These are phyloP conservation scores for Rhododendron simsii DNA, from an alignment of 148 eudicot species.

Conservation along the genomic window DNA sequence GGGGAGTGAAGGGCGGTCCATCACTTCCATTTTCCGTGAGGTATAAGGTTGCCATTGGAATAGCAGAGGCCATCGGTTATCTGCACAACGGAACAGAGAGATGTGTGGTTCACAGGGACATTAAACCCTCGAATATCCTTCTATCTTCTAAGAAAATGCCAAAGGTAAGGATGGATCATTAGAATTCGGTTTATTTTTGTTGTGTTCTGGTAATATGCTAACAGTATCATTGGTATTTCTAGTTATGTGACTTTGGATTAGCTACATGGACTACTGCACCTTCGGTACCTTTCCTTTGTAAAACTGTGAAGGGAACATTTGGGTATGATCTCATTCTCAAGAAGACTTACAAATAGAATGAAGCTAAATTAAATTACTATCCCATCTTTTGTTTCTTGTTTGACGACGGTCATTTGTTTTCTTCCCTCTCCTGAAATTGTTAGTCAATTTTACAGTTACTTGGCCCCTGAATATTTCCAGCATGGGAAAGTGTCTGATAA, in stretches of 20 bases:
- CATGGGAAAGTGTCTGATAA: conserved; percentile 95
- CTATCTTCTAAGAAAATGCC: conserved; percentile 81
- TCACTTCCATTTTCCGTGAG: conserved; percentile 77
- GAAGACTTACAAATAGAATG: background rate
- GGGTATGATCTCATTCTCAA: conserved; percentile 54
- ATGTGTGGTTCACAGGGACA: conserved; percentile 98
- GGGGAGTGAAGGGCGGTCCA: conserved; percentile 55
- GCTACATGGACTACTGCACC: conserved; percentile 98
- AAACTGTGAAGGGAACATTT: conserved; percentile 98
- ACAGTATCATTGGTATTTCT: conserved; percentile 1
- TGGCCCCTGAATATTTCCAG: conserved; percentile 98
- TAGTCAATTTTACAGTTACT: conserved; percentile 49
- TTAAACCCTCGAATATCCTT: conserved; percentile 96
- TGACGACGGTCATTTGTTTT: background rate
- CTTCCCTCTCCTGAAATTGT: conserved; percentile 1
- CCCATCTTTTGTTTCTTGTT: background rate
- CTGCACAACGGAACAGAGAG: conserved; percentile 85
- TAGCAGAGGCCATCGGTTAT: conserved; percentile 80
- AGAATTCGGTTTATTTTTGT: background rate
- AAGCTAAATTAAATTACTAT: background rate
- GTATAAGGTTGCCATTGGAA: conserved; percentile 85
- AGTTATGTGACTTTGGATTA: conserved; percentile 81
- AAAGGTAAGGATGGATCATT: conserved; percentile 42
- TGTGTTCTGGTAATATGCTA: background rate
- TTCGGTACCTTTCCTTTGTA: conserved; percentile 94